Conservation (phyloP, 164 flowering plant genomes). For the Aristolochia fimbriata region DNA sequence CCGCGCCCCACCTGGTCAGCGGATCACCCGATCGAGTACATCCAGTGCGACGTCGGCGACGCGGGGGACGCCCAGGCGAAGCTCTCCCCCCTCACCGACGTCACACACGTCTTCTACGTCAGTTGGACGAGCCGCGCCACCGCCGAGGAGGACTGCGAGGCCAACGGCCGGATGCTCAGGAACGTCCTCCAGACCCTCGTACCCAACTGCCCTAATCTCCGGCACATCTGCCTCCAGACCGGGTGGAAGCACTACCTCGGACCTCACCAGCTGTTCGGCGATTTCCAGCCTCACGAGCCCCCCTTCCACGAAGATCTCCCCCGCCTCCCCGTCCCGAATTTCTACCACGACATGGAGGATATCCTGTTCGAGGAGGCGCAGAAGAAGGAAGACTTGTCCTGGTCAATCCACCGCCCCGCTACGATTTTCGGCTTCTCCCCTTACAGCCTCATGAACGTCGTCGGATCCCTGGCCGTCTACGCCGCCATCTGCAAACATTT, state of each 20-base stretch:
- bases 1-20: slow-evolving; percentile 52
- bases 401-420: slow-evolving; percentile 64
- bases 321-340: slow-evolving; percentile 40
- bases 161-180: slow-evolving; percentile 46
- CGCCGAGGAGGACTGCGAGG: slow-evolving; percentile 39
- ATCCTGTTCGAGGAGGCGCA: slow-evolving; percentile 39
- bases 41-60: slow-evolving; percentile 66
- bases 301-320: slow-evolving; percentile 71
- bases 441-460: slow-evolving; percentile 51
- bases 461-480: slow-evolving; percentile 59
- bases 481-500: slow-evolving; percentile 70
- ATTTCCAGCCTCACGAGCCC: slow-evolving; percentile 32
- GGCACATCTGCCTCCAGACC: slow-evolving; percentile 63
- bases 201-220: slow-evolving; percentile 49
- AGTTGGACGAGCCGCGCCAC: slow-evolving; percentile 34
- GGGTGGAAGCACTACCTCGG: slow-evolving; percentile 62
- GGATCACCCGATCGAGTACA: slow-evolving; percentile 51
- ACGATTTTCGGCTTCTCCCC: slow-evolving; percentile 72
- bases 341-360: slow-evolving; percentile 60
- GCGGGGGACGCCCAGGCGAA: slow-evolving; percentile 30
- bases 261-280: slow-evolving; percentile 32
- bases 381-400: slow-evolving; percentile 43
- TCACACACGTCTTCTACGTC: slow-evolving; percentile 72
- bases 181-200: slow-evolving; percentile 51
- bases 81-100: slow-evolving; percentile 53